A percentile compares a stretch with the other conserved stretches of the same genome.
Conservation (phyloP, 2,329 filamentous ascomycete species). For the Arachnopeziza araneosa region DNA sequence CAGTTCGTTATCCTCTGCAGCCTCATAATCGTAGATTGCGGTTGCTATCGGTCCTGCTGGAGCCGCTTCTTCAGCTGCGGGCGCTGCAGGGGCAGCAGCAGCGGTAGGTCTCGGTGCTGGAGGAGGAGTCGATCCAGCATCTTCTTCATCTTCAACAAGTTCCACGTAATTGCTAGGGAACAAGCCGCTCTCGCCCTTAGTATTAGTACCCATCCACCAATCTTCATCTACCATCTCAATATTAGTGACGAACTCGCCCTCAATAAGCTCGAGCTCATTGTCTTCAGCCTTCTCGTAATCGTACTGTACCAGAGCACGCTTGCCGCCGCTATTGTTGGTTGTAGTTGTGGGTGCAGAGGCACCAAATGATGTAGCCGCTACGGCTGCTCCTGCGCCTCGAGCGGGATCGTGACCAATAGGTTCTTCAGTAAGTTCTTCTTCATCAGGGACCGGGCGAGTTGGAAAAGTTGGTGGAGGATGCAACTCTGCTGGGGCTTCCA, state of each 20-base stretch:
- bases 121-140: slow-evolving; percentile 23
- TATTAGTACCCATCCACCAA: slow-evolving; percentile 97
- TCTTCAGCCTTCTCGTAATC: slow-evolving; percentile 98
- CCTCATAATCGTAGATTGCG: slow-evolving; percentile 93
- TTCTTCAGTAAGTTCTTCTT: slow-evolving; percentile 61
- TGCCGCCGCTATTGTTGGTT: slow-evolving; percentile 48
- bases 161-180: slow-evolving; percentile 99
- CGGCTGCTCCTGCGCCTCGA: slow-evolving; percentile 53
- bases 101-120: slow-evolving; percentile 29
- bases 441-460: slow-evolving; percentile 57
- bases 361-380: slow-evolving; percentile 30
- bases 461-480: slow-evolving; percentile 55
- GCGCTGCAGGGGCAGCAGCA: slow-evolving; percentile 36
- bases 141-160: slow-evolving; percentile 59
- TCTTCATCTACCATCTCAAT: slow-evolving; percentile 98
- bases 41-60: slow-evolving; percentile 60
- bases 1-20: slow-evolving; percentile 83
- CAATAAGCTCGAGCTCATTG: slow-evolving; percentile 86
- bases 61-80: slow-evolving; percentile 24
- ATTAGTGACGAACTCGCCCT: slow-evolving; percentile 82
- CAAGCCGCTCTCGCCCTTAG: slow-evolving; percentile 74
- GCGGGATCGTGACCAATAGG: slow-evolving; percentile 52
- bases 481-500: slow-evolving; percentile 46
- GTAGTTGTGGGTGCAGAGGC: slow-evolving; percentile 34
- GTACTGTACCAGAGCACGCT: slow-evolving; percentile 77